Evolutionary conservation across 2,329 filamentous ascomycete genomes (phyloP).

Genomic region (Nigrograna mackinnonii): DNA sequence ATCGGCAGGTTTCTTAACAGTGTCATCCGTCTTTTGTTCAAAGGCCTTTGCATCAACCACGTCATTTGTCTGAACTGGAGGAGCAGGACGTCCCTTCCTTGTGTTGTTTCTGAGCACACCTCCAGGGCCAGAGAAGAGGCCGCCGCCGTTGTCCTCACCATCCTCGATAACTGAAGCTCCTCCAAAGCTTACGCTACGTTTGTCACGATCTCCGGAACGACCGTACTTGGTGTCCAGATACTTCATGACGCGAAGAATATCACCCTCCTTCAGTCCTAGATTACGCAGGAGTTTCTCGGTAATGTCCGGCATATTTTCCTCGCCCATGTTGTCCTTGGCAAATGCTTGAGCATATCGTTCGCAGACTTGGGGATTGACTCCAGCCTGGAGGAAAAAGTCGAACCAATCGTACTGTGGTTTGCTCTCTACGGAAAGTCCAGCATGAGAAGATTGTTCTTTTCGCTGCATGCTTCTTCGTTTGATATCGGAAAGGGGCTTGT

Average conservation of each 20-base stretch:
- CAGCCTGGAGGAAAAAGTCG: slow-evolving; percentile 93
- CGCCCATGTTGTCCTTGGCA: slow-evolving; percentile 89
- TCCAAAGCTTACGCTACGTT: slow-evolving; percentile 57
- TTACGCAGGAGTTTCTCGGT: slow-evolving; percentile 81
- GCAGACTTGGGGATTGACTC: slow-evolving; percentile 89
- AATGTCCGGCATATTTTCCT: slow-evolving; percentile 88
- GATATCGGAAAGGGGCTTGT: slow-evolving; percentile 89
- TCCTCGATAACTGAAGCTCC: slow-evolving; percentile 62
- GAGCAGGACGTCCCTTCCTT: slow-evolving; percentile 84
- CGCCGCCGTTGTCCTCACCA: slow-evolving; percentile 58
- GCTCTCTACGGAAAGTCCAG: slow-evolving; percentile 67
- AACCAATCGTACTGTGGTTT: slow-evolving; percentile 96
- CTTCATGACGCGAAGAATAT: slow-evolving; percentile 95
- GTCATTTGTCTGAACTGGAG: slow-evolving; percentile 83
- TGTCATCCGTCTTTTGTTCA: slow-evolving; percentile 58
- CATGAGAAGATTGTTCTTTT: slow-evolving; percentile 53
- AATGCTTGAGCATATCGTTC: slow-evolving; percentile 94
- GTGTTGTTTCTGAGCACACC: slow-evolving; percentile 93
- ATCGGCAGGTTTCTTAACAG: slow-evolving; percentile 49
- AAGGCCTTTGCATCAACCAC: slow-evolving; percentile 87
- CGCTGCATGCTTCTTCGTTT: slow-evolving; percentile 54
- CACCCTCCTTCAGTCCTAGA: slow-evolving; percentile 91
- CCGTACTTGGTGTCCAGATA: slow-evolving; percentile 79
- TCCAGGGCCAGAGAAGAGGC: slow-evolving; percentile 91
- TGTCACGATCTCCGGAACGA: slow-evolving; percentile 61